Percentiles rank a stretch among this genome's conserved stretches.
These are phyloP conservation scores for Zychaea mexicana DNA, from an alignment of 371 early-diverging fungal species.

Conservation along the genomic window DNA sequence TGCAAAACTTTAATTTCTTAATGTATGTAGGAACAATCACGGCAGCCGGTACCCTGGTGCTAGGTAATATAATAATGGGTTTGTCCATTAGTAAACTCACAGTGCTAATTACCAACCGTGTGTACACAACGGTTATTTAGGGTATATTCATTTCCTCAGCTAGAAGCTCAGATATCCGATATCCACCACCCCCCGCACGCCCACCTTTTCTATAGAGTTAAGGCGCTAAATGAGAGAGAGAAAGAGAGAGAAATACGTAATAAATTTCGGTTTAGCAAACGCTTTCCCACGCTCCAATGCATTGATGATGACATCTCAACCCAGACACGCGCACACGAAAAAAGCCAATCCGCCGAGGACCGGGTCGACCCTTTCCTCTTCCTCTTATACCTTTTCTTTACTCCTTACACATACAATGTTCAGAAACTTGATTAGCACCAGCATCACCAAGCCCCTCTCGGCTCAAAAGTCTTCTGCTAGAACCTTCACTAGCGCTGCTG, in stretches of 20 bases:
- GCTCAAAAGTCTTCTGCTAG: slow-evolving; percentile 33
- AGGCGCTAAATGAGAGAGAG: no score
- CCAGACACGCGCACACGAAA: background rate
- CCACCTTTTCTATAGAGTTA: no score
- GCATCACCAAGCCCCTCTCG: slow-evolving; percentile 43
- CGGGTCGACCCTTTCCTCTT: background rate
- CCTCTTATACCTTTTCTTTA: slow-evolving; percentile 1
- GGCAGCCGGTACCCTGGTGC: slow-evolving; percentile 79
- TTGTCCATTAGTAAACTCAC: no score
- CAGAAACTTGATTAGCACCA: slow-evolving; percentile 39
- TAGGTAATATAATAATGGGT: slow-evolving; percentile 45
- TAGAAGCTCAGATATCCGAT: slow-evolving; percentile 1
- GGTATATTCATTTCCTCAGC: slow-evolving; percentile 20
- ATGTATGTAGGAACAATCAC: slow-evolving; percentile 69
- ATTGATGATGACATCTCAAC: slow-evolving; percentile 4
- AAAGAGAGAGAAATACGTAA: no score
- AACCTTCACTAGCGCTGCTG: slow-evolving; percentile 38
- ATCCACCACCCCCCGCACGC: no score
- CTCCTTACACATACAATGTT: slow-evolving; percentile 28
- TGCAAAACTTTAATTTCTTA: no score
- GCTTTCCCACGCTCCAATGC: background rate
- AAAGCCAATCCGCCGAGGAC: background rate
- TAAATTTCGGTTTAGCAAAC: background rate
- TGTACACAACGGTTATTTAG: background rate
- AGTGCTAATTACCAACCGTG: no score